Evolutionary conservation across 169 alveolate species (phyloP).

Genomic region (Babesia bigemina): DNA sequence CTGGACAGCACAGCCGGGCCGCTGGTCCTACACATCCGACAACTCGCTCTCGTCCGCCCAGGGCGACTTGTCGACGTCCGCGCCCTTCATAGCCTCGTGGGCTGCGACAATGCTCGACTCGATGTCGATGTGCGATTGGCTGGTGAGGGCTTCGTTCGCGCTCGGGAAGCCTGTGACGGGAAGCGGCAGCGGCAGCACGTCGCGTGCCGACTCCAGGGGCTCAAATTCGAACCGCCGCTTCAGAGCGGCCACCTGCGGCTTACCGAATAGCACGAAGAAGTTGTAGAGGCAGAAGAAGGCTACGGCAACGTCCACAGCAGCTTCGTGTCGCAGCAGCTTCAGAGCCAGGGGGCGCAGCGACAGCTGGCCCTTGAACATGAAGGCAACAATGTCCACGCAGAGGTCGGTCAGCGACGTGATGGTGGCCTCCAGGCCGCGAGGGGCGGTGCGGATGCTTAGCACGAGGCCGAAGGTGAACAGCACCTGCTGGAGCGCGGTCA

Average conservation of each 20-base stretch:
- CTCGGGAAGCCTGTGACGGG: constrained; percentile 2
- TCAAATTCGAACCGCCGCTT: not conserved
- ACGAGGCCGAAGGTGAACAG: constrained; percentile 26
- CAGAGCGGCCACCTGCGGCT: constrained; percentile 5
- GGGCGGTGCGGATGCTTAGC: constrained; percentile 21
- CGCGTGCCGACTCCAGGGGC: not conserved
- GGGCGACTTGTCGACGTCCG: constrained; percentile 51
- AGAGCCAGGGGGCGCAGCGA: not conserved
- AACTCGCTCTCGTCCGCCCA: constrained; percentile 61
- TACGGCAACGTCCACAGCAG: not conserved
- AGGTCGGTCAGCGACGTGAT: constrained; percentile 23
- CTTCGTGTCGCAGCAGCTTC: not conserved
- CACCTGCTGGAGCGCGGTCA: constrained; percentile 11
- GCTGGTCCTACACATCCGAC: constrained; percentile 19
- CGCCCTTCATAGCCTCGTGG: constrained; percentile 1
- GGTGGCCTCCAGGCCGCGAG: constrained; percentile 14
- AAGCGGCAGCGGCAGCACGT: constrained; percentile 1
- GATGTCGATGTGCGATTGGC: not conserved
- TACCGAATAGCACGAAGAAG: constrained; percentile 16
- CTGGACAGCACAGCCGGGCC: too few relatives aligned
- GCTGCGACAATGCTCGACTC: constrained; percentile 5
- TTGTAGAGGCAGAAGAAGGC: constrained; percentile 32
- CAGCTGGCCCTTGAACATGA: not conserved
- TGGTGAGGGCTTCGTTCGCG: not conserved
- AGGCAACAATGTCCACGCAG: constrained; percentile 13